Base-by-base conservation (phyloP, 2,329 filamentous ascomycete species). In the Raffaelea albimanens region DNA sequence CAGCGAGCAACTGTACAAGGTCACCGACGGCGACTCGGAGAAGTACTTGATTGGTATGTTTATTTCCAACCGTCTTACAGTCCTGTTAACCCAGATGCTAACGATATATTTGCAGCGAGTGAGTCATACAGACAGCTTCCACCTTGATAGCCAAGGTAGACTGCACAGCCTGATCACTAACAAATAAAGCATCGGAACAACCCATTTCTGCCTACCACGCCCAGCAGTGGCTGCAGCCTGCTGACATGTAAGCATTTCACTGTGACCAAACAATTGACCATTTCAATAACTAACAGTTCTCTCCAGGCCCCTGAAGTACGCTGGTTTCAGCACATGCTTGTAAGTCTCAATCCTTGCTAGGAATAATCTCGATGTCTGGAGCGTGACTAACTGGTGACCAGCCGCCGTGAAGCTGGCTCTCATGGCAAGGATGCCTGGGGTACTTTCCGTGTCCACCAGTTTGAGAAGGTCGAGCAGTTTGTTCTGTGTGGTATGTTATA, bases 401-500 rank as follows among this genome's bases (percentile, higher is more conserved):
- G 51, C 73, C 80, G 93, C 57, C 90, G 94, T 68, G 93, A 98
- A 65, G 93, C 93, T 38, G 93, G 93, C 46, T 83, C 87, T 19
- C 91, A 93, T 61, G 85, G 62, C 39, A 61, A 58, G 46, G 55
- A 98, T 64, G 91, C 91, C 1, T 98, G 93, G 93, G 93, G 93
- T 48, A 88, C 97, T 52, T 98, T 96, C 78, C 84, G 93, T 55
- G 90, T 97, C 23, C 93, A 98, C 65, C 91, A 98, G 65, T 98
- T 97, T 60, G 91, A 97, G 40, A 60, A 61, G 50, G 55, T 71
- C 13, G 69, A 71, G 57, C 68, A 71, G 55, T 71, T 71, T 50
- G 60, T 65, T 46, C 58, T 67, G 62, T 80, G 53, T 34, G 50
- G 61, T 36, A 61, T 58, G 45, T 47, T 21, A 20, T 3, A n/a